Conservation (phyloP, 2,329 filamentous ascomycete species). For the Ophiostoma quercus region DNA sequence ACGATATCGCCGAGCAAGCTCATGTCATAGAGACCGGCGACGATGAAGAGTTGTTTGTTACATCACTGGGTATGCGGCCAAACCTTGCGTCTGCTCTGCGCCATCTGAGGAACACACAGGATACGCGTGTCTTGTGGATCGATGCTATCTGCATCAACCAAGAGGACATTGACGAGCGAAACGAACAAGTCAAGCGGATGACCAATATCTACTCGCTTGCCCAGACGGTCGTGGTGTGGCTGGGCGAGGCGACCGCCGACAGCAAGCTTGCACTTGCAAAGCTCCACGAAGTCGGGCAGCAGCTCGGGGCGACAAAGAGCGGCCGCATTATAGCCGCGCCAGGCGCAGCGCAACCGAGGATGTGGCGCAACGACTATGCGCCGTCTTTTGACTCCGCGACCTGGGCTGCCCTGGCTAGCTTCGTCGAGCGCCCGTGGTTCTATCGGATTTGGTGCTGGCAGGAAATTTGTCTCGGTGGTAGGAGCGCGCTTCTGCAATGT, state of each 20-base stretch:
- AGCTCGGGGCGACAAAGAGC: slow-evolving; percentile 10
- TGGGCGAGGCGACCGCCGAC: slow-evolving; percentile 9
- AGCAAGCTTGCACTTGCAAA: slow-evolving; percentile 12
- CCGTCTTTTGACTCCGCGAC: slow-evolving; percentile 5
- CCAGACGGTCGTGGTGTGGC: slow-evolving; percentile 4
- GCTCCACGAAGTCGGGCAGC: neutral
- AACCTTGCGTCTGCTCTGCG: slow-evolving; percentile 11
- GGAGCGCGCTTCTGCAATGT: slow-evolving; percentile 7
- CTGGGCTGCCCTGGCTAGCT: slow-evolving; percentile 12
- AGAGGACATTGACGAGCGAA: slow-evolving; percentile 12
- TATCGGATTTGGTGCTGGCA: slow-evolving; percentile 19
- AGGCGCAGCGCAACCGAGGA: slow-evolving; percentile 5
- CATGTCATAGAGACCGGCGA: neutral
- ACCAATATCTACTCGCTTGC: slow-evolving; percentile 5
- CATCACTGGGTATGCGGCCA: neutral
- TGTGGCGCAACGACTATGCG: slow-evolving; percentile 17
- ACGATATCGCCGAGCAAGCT: neutral
- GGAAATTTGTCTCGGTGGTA: slow-evolving; percentile 14
- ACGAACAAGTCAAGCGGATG: slow-evolving; percentile 9
- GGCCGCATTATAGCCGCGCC: slow-evolving; percentile 17
- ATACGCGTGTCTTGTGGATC: slow-evolving; percentile 16
- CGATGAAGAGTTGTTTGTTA: neutral
- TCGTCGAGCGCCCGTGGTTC: slow-evolving; percentile 8
- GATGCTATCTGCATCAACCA: slow-evolving; percentile 21
- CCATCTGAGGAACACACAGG: neutral